Conservation (phyloP, 164 flowering plant genomes). For the Magnolia officinalis region DNA sequence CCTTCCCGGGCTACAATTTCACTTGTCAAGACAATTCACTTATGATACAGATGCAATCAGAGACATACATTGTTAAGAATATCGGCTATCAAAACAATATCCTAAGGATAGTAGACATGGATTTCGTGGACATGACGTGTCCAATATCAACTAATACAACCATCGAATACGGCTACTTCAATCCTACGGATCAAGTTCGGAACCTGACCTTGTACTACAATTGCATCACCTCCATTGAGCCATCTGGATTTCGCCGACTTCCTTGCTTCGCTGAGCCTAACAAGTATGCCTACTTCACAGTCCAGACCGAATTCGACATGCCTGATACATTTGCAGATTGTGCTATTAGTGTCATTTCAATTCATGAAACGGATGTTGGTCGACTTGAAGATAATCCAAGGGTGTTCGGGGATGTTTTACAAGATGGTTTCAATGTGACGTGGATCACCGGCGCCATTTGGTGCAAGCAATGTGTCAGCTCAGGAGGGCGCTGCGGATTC, state of each 20-base stretch:
- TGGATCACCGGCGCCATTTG: not conserved
- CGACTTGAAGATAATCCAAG: not conserved
- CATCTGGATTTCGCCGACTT: not conserved
- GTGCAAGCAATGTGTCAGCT: conserved; percentile 7
- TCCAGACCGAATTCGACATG: not conserved
- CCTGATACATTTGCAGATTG: not conserved
- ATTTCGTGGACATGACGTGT: not conserved
- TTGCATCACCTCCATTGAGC: not conserved
- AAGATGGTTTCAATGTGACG: conserved; percentile 15
- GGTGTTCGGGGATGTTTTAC: conserved; percentile 8
- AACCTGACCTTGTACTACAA: conserved; percentile 1
- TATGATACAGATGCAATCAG: not conserved
- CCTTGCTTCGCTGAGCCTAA: not conserved
- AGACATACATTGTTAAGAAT: conserved; percentile 1
- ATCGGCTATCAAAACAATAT: conserved; percentile 12
- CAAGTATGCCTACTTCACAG: not conserved
- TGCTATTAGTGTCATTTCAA: not conserved
- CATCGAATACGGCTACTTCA: not conserved
- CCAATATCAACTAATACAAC: not conserved
- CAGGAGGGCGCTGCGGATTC: conserved; percentile 18
- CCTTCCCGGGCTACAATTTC: conserved; percentile 27
- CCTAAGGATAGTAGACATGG: conserved; percentile 25
- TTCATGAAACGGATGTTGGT: not conserved
- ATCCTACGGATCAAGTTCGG: not conserved
- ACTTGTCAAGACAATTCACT: conserved; percentile 10